Evolutionary conservation across 805 yeast genomes (phyloP).

Genomic region (Schwanniomyces polymorphus): DNA sequence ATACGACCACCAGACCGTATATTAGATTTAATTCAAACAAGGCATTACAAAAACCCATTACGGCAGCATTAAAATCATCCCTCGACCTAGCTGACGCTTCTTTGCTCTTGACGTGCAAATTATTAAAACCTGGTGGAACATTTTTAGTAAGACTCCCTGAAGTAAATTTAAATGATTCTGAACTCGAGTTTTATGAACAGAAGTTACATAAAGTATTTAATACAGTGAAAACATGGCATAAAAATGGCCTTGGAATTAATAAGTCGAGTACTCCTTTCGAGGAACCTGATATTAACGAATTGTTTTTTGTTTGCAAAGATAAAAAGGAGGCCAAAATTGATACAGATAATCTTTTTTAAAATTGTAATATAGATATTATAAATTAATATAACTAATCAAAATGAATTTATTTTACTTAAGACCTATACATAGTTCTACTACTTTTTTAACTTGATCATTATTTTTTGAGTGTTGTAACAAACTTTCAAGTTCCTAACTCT

Average conservation of each 20-base stretch:
- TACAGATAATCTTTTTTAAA: constrained; percentile 2
- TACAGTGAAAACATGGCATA: constrained; percentile 19
- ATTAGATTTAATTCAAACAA: constrained; percentile 24
- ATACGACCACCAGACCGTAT: constrained; percentile 36
- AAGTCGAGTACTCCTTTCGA: neutral
- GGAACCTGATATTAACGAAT: constrained; percentile 11
- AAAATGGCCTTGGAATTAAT: constrained; percentile 2
- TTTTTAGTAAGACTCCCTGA: constrained; percentile 28
- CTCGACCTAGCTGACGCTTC: constrained; percentile 44
- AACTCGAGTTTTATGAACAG: constrained; percentile 21
- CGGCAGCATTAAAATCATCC: constrained; percentile 25
- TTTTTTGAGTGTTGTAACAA: neutral
- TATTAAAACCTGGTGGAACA: constrained; percentile 28
- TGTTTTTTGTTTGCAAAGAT: constrained; percentile 27
- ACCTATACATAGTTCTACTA: neutral
- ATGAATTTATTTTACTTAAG: neutral
- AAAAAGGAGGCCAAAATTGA: constrained; percentile 14
- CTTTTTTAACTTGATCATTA: neutral
- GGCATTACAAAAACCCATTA: constrained; percentile 23
- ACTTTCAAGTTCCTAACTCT: neutral
- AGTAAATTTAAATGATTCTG: constrained; percentile 27
- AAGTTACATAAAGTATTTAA: constrained; percentile 26
- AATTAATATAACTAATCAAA: neutral
- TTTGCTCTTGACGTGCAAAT: constrained; percentile 26
- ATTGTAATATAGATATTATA: neutral